Evolutionary conservation across 2,329 filamentous ascomycete genomes (phyloP).

Genomic region (Colletotrichum viniferum): DNA sequence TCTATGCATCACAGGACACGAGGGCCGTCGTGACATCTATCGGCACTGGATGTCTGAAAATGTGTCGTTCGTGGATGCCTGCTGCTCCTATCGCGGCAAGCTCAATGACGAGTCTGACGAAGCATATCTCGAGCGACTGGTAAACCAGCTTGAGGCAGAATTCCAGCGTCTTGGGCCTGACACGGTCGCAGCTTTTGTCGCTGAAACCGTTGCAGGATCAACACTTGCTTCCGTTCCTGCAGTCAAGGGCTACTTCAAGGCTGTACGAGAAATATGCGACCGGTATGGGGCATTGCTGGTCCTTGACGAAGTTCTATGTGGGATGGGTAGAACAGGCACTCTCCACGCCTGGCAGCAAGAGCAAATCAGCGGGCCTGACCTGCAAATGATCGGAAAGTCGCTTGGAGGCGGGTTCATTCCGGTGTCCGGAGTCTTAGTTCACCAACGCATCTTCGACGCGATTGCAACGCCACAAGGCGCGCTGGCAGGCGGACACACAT

Average conservation of each 20-base stretch:
- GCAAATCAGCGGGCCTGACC: neutral
- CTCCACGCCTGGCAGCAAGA: neutral
- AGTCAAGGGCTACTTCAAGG: neutral
- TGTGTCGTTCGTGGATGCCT: neutral
- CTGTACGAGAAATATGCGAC: neutral
- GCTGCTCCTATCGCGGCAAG: neutral
- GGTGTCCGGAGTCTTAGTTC: neutral
- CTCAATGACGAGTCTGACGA: neutral
- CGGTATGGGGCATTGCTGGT: neutral
- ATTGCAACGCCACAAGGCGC: neutral
- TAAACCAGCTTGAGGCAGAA: neutral
- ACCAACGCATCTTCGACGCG: neutral
- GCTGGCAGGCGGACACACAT: neutral
- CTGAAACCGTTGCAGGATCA: neutral
- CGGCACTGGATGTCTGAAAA: neutral
- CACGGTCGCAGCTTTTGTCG: neutral
- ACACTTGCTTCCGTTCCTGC: neutral
- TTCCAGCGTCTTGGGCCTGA: neutral
- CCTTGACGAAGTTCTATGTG: neutral
- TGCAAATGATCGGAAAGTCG: neutral
- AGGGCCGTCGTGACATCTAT: neutral
- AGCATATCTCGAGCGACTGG: neutral
- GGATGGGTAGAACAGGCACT: neutral
- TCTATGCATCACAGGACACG: neutral
- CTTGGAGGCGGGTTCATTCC: accelerated